Evolutionary conservation across 2,329 filamentous ascomycete genomes (phyloP).

Genomic region (Fusarium chlamydosporum): DNA sequence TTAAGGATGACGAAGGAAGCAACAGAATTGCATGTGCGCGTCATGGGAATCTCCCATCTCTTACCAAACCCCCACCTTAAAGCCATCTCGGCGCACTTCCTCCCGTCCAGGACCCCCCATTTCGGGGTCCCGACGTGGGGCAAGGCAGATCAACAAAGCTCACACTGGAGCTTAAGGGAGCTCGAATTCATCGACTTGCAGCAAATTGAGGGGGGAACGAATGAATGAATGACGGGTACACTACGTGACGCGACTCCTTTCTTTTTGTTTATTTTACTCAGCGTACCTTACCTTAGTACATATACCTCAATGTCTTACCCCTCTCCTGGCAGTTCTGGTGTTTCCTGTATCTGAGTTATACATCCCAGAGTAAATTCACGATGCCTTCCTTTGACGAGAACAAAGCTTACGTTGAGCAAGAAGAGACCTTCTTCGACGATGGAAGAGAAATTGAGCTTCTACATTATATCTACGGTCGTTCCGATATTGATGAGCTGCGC

Average conservation of each 20-base stretch:
- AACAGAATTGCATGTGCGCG: conserved; percentile 39
- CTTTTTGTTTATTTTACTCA: conserved; percentile 25
- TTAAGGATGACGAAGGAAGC: neutral
- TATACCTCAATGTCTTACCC: conserved; percentile 13
- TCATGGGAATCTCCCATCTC: conserved; percentile 37
- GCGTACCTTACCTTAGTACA: conserved; percentile 20
- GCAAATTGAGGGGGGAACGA: conserved; percentile 16
- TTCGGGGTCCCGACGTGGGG: conserved; percentile 29
- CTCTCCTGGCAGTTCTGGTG: neutral
- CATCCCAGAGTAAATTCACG: neutral
- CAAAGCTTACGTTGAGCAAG: conserved; percentile 60
- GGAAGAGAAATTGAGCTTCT: conserved; percentile 81
- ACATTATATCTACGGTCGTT: conserved; percentile 74
- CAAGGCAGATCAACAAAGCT: conserved; percentile 8
- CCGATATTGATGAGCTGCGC: conserved; percentile 73
- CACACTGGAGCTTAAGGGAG: conserved; percentile 10
- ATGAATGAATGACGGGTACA: conserved; percentile 44
- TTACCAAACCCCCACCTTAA: conserved; percentile 32
- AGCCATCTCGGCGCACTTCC: conserved; percentile 29
- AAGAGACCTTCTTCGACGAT: conserved; percentile 71
- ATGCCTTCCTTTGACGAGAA: conserved; percentile 55
- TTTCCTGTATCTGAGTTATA: conserved; percentile 39
- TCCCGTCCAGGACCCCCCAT: conserved; percentile 15
- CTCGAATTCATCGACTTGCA: conserved; percentile 23
- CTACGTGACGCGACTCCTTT: conserved; percentile 36